Percentiles rank a stretch among this genome's conserved stretches.
These are phyloP conservation scores for Obba rivulosa DNA, from an alignment of 768 basidiomycete genomes.

Conservation along the genomic window DNA sequence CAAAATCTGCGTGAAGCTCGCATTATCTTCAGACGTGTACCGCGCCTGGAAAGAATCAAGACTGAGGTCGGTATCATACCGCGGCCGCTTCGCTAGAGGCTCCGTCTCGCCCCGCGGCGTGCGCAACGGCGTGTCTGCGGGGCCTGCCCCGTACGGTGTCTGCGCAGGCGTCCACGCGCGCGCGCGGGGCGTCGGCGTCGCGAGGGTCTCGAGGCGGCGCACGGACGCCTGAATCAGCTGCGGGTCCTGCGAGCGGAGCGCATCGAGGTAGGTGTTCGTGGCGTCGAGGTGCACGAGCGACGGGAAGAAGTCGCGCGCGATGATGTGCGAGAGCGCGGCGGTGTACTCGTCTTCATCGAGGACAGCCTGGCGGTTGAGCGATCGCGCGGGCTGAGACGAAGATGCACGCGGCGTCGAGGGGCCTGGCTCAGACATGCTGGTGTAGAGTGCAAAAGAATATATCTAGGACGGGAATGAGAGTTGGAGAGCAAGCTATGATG, in stretches of 20 bases:
- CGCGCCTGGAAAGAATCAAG: conserved; percentile 86
- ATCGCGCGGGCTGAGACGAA: conserved; percentile 32
- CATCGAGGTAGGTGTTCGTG: conserved; percentile 81
- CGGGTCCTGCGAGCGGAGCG: conserved; percentile 70
- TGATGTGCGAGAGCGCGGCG: conserved; percentile 82
- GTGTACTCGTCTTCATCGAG: conserved; percentile 96
- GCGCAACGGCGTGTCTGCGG: conserved; percentile 60
- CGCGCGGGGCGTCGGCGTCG: conserved; percentile 42
- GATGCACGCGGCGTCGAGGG: conserved; percentile 21
- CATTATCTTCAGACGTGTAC: conserved; percentile 96
- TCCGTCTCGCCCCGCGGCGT: conserved; percentile 30
- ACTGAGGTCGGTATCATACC: conserved; percentile 56
- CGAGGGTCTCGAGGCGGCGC: conserved; percentile 60
- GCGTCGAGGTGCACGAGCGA: conserved; percentile 86
- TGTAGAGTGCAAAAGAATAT: no score
- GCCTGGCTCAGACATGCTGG: no score
- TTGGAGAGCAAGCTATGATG: neutral
- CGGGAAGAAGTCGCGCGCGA: conserved; percentile 97
- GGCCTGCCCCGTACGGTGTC: conserved; percentile 59
- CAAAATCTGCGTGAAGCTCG: conserved; percentile 91
- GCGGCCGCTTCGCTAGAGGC: conserved; percentile 48
- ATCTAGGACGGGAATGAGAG: neutral
- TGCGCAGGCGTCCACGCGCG: conserved; percentile 43
- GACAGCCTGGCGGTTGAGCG: conserved; percentile 66
- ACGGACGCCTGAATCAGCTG: conserved; percentile 73